Base-by-base conservation (phyloP, 1,284 basidiomycete species). In the Exobasidium cylindrosporum region DNA sequence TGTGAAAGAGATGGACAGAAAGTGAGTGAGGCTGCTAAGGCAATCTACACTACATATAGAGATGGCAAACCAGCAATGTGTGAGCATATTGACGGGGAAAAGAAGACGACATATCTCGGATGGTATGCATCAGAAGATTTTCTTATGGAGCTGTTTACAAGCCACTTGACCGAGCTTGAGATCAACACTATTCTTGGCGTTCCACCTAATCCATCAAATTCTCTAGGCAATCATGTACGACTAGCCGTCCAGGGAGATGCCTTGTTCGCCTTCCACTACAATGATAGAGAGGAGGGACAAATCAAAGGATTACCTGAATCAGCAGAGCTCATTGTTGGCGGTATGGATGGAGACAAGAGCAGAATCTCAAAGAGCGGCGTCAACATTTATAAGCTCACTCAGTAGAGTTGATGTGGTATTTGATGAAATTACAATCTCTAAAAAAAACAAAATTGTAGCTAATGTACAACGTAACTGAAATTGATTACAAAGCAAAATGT, bases 261-360 rank as follows among this genome's bases (percentile, higher is more conserved):
- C 1, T 54, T 72, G 4, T 72, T 58, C 61, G 68, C 70, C 2
- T 66, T 70, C 64, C 69, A 72, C 55, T 72, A 72, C 56, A 66
- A 63, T 46, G 54, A 56, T 32, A 63, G 60, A 6, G 57, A 63
- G 6, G 54, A 64, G 43, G 32, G 61, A n/a, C 56, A 69, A 7
- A 61, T 70, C n/a, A n/a, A n/a, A 10, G 66, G 60, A 30, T 45
- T 45, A 11, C 43, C 43, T 17, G 23, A 23, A 11, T 17, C 43
- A 11, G 23, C 17, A 45, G 43, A 45, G 11, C 43, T 45, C 23
- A 4, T 45, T 3, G 43, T 45, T 2, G 43, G 43, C 17, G 17
- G 23, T 45, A 45, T 11, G 3, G 17, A 14, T 45, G 43, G 23
- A 17, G 17, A 45, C 23, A 23, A 45, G 23, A 14, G 23, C 43